Percentiles rank a stretch among this genome's conserved stretches.
These are phyloP conservation scores for Phialocephala subalpina DNA, from an alignment of 2,329 filamentous ascomycete genomes.

Conservation along the genomic window DNA sequence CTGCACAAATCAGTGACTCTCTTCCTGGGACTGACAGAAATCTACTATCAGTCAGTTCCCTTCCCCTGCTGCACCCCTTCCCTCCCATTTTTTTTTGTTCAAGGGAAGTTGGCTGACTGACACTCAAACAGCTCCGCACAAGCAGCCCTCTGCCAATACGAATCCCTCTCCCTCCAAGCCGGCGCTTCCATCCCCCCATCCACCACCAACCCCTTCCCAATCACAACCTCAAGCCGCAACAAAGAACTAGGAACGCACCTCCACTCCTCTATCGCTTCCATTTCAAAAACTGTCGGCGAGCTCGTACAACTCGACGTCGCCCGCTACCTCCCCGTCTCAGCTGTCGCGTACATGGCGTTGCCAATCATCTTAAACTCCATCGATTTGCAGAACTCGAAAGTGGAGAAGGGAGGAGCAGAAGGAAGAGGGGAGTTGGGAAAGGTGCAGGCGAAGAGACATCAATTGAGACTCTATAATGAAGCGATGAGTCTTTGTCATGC, in stretches of 20 bases:
- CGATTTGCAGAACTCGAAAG: conserved; percentile 12
- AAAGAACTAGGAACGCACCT: conserved; percentile 18
- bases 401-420: neutral
- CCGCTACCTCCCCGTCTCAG: conserved; percentile 18
- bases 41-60: conserved; percentile 19
- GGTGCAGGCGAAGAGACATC: conserved; percentile 4
- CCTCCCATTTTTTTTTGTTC: neutral
- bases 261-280: conserved; percentile 14
- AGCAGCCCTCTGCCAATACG: conserved; percentile 19
- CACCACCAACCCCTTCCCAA: neutral
- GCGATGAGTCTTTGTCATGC: conserved; percentile 14
- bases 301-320: conserved; percentile 18
- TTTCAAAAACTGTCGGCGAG: conserved; percentile 14
- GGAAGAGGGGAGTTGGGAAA: too few species aligned
- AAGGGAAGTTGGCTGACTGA: neutral
- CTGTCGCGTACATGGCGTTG: conserved; percentile 17
- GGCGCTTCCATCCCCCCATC: neutral
- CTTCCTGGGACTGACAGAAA: conserved; percentile 15
- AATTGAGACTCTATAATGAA: conserved; percentile 15
- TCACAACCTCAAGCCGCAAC: neutral
- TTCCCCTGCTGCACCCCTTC: neutral
- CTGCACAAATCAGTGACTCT: conserved; percentile 19
- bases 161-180: conserved; percentile 14
- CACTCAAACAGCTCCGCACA: conserved; percentile 9
- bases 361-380: conserved; percentile 16